Base-by-base conservation (phyloP, 345 rosid species). In the Clausena lansium region DNA sequence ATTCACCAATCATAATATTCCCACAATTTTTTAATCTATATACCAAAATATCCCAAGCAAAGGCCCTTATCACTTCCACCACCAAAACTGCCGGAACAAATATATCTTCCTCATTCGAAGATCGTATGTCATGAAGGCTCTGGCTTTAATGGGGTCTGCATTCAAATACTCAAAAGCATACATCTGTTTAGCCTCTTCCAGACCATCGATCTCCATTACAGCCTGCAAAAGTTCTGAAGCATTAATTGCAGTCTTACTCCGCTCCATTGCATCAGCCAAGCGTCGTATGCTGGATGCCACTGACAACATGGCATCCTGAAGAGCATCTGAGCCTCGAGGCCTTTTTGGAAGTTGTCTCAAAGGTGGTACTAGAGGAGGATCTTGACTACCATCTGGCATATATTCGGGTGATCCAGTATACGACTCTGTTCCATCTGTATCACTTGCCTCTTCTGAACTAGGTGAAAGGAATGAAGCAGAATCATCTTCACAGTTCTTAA, bases 121-220 rank as follows among this genome's bases (percentile, higher is more conserved):
- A 83, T 90, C 79, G 74, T 93, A 90, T 24, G 96, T 87, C 96
- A 93, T 76, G 88, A 93, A 91, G 30, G 96, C 98, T 80, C 98
- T 84, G 45, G 98, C 96, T 87, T 93, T 93, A 64, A 91, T 83
- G 71, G 96, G 98, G 73, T 91, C 96, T 8, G 89, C 94, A 74
- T 93, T 93, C 81, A 93, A 84, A 84, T 85, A 89, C 87, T 93
- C 98, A 69, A 93, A 93, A 47, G 94, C 98, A 76, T 91, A 91
- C 98, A 93, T 93, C 82, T 93, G 91, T 83, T 89, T 93, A 13
- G 88, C 90, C 79, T 93, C 98, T 64, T 91, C 98, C 82, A 93
- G 80, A n/a, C 90, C 98, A 86, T 93, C 96, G 66, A 91, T 86
- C 88, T 91, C 93, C 96, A 91, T 88, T 74, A 91, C 96, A 36